Percentiles rank a stretch among this genome's conserved stretches.
Conservation (phyloP, 2,329 filamentous ascomycete species). For the Pseudogymnoascus sp. region DNA sequence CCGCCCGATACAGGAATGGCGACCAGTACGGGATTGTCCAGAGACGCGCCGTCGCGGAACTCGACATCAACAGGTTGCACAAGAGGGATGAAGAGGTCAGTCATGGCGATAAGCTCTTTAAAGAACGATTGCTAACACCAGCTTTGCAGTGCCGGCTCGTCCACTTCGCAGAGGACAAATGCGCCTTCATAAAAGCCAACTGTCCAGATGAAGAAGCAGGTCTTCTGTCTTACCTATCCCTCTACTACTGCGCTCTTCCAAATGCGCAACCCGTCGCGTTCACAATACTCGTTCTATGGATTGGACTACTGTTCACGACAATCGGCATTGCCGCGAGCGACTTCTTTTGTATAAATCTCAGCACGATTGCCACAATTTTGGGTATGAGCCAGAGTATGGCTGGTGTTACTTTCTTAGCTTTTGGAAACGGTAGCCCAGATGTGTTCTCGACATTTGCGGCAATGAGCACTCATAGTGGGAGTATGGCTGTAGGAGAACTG, state of each 20-base stretch:
- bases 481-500: slow-evolving; percentile 88
- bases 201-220: slow-evolving; percentile 87
- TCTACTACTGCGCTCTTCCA: slow-evolving; percentile 80
- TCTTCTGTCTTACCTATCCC: slow-evolving; percentile 73
- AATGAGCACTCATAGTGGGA: slow-evolving; percentile 95
- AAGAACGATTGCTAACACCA: not conserved
- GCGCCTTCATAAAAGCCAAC: slow-evolving; percentile 72
- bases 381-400: slow-evolving; percentile 94
- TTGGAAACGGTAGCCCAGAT: slow-evolving; percentile 95
- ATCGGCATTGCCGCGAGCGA: slow-evolving; percentile 97
- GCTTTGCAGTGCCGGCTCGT: slow-evolving; percentile 63
- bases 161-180: slow-evolving; percentile 69
- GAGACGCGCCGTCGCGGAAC: slow-evolving; percentile 19
- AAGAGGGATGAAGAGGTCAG: slow-evolving; percentile 28
- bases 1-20: slow-evolving; percentile 23
- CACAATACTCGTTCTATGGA: slow-evolving; percentile 67
- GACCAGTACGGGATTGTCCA: slow-evolving; percentile 22
- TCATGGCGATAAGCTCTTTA: not conserved
- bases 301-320: slow-evolving; percentile 84
- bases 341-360: slow-evolving; percentile 95
- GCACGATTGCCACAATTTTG: slow-evolving; percentile 79
- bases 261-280: slow-evolving; percentile 71
- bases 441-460: slow-evolving; percentile 98
- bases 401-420: slow-evolving; percentile 90
- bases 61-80: slow-evolving; percentile 19